Base-by-base conservation (phyloP, 1,284 basidiomycete genomes). In the Naganishia liquefaciens region DNA sequence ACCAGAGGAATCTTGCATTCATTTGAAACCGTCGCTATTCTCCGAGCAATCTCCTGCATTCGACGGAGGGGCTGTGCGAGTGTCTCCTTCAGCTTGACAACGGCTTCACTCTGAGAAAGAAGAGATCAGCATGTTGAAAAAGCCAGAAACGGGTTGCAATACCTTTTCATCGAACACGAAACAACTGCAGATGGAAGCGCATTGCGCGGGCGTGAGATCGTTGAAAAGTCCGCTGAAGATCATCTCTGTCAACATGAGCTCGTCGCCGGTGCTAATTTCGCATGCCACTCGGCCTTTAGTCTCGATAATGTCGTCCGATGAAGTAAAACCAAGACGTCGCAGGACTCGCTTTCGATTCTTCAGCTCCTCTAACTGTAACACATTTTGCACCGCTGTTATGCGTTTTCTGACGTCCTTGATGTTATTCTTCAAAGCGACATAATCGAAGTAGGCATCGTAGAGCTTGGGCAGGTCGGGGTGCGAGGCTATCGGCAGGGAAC, bases 101-200 rank as follows among this genome's bases (percentile, higher is more conserved):
- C 83, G 73, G 93, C 88, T 73, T 96, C 92, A 71, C 91, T 95
- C 93, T 95, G 74, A 0, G 63, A 30, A 63, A 60, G 28, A 64
- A 25, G 15, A 50, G 28, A 21, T 40, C 27, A 17, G 62, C 33
- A 60, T 30, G 51, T 43, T 4, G 62, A 62, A 40, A 28, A 30
- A 19, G 33, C 47, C 15, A 28, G 21, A 55, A 28, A 3, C 30
- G 23, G 27, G 1, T 2, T 1, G 13, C 72, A 83, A n/a, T 62
- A 89, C 92, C 86, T 98, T 98, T 77, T 99, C 96, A 19, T 88
- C 85, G 77, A 99, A 99, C 19, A 99, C 95, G 75, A 99, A 99
- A 75, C 95, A 98, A 71, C 90, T 93, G 28, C 98, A 81, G 19
- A 99, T 77, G 0, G 92, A 91, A 0, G 95, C 95, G 74, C 89